These are phyloP conservation scores for Raphanus hybrid DNA, from an alignment of 441 rosid genomes.

Conservation along the genomic window DNA sequence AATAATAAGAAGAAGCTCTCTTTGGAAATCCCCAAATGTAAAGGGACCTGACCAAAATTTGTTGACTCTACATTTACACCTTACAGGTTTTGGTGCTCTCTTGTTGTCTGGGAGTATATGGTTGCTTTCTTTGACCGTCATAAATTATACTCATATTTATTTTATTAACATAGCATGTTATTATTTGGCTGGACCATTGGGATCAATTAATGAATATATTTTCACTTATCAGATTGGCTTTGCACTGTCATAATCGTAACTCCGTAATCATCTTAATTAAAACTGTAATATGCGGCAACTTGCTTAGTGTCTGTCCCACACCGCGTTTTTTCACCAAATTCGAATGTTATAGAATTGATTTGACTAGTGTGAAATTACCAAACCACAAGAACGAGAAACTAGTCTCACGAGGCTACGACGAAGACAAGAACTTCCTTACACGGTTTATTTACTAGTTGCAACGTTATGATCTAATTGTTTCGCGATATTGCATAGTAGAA, in stretches of 20 bases:
- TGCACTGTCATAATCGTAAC: conserved; percentile 25
- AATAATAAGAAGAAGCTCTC: conserved; percentile 5
- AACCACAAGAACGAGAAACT: neutral
- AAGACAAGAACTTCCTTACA: neutral
- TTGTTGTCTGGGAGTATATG: neutral
- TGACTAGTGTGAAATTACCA: conserved; percentile 31
- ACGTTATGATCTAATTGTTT: neutral
- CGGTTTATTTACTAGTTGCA: neutral
- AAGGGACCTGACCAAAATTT: conserved; percentile 32
- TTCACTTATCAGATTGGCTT: conserved; percentile 1
- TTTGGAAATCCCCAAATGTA: conserved; percentile 4
- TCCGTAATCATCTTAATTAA: neutral
- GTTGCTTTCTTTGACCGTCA: conserved; percentile 44
- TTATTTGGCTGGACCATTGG: conserved; percentile 17
- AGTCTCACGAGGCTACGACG: conserved; percentile 6
- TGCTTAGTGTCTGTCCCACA: conserved; percentile 11
- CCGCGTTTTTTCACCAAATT: conserved; percentile 18
- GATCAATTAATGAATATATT: neutral
- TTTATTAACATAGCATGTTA: neutral
- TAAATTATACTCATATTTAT: neutral
- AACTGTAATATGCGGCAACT: no score
- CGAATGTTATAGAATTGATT: conserved; percentile 35
- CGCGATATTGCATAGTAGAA: neutral
- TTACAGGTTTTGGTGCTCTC: conserved; percentile 27
- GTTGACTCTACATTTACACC: conserved; percentile 34